Conservation (phyloP, 305 asterid species). For the Fraxinus floribunda region DNA sequence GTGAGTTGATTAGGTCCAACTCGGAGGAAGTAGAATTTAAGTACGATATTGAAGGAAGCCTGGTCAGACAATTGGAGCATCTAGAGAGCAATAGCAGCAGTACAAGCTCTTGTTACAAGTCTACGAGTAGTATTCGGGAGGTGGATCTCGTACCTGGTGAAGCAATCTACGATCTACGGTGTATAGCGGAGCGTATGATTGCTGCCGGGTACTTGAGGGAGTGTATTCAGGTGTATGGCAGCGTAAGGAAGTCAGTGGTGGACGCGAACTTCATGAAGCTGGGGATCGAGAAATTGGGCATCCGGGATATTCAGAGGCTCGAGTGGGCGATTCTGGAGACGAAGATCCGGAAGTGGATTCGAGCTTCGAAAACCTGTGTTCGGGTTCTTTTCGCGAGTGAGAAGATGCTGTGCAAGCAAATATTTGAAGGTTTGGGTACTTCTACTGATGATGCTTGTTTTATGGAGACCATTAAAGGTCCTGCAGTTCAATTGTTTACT, state of each 20-base stretch:
- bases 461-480: constrained; percentile 57
- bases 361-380: constrained; percentile 52
- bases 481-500: constrained; percentile 64
- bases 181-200: constrained; percentile 70
- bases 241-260: constrained; percentile 58
- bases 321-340: constrained; percentile 63
- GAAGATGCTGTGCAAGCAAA: constrained; percentile 55
- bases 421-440: constrained; percentile 56
- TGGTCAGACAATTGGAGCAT: constrained; percentile 47
- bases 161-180: constrained; percentile 59
- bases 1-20: neutral
- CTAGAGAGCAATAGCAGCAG: constrained; percentile 54
- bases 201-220: constrained; percentile 53
- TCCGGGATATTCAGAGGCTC: constrained; percentile 64
- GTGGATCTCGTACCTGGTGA: constrained; percentile 64
- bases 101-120: constrained; percentile 49
- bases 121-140: constrained; percentile 56
- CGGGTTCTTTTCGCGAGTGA: constrained; percentile 63
- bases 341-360: constrained; percentile 68
- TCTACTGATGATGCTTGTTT: constrained; percentile 56
- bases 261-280: constrained; percentile 49
- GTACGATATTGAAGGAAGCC: constrained; percentile 34
- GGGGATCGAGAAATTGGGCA: constrained; percentile 58
- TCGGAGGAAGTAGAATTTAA: constrained; percentile 36
- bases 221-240: constrained; percentile 71